Base-by-base conservation (phyloP, 1,284 basidiomycete species). In the Gomphus bonarii region DNA sequence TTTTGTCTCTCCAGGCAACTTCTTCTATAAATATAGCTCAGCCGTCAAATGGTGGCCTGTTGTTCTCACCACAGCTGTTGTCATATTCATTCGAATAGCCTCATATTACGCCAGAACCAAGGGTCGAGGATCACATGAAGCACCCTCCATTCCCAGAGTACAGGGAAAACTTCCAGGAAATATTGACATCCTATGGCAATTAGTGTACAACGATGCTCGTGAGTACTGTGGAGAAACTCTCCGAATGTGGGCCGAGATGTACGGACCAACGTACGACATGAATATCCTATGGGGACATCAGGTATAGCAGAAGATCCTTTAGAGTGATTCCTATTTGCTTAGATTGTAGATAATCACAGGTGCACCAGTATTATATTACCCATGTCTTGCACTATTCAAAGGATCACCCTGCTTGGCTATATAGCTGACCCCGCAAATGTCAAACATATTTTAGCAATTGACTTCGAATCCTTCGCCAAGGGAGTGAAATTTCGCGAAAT, bases 401-500 rank as follows among this genome's bases (percentile, higher is more conserved):
- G 46, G 28, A 44, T 25, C 38, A 48, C 25, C 28, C 33, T 10
- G 7, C 33, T 50, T 14, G 25, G 4, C 0, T 36, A 10, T 50
- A 14, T 40, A 60, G 63, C 60, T 36, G 63, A 64, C 49, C 63
- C 63, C 12, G 61, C 49, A 16, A 63, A 65, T 54, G 55, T 64
- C n/a, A 55, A 63, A 36, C 61, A 64, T 25, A 61, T 65, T 31
- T 54, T 66, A 28, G 50, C 59, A 14, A 59, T 59, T 5, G 55
- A 61, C 4, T 63, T 65, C 50, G 36, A 60, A 28, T 36, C 44
- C 48, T 62, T 62, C 52, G 55, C 62, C 47, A 67, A 67, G 48
- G 63, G 67, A 2, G 51, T 61, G 43, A 72, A 70, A 59, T 70
- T 70, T 59, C 65, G 66, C 43, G 64, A 68, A 44, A 64, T 71